Evolutionary conservation across 2,329 filamentous ascomycete genomes (phyloP), one percentile per base, ranked within the genome.

Genomic region (Penicillium sp.): DNA sequence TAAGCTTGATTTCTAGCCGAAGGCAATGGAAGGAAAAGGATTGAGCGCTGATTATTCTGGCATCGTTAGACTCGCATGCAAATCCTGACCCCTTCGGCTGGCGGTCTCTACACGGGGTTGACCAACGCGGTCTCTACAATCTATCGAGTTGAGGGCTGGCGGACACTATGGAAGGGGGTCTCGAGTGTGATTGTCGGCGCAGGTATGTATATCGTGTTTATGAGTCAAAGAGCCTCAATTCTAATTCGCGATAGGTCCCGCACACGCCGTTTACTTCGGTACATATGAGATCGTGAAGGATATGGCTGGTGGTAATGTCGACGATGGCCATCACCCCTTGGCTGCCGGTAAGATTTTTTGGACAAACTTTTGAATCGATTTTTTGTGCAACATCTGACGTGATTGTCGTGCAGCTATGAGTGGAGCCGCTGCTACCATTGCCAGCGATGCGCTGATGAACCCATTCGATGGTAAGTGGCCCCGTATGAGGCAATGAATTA

Each of bases 271-370:
- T 56, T 97, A 99, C 75, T 99, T 99, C 76, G 93, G 92, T 53
- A 97, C 94, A 38, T 99, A 97, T 74, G 94, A 99, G 79, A 86
- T 90, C 57, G 92, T 97, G 60, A 99, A 99, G 81, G 92, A 99
- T 69, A 78, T 92, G 42, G 94, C 96, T 80, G 94, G 94, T 56
- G 94, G 93, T 45, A 97, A 97, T 72, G 86, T 88, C 70, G 86
- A 84, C 51, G 74, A 82, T 56, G 91, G 90, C 58, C 93, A 99
- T 72, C 93, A 99, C 72, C 93, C 93, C 30, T 79, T 97, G 53
- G 94, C 94, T 75, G 92, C 93, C 70, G 91, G 91, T 96, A 79
- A 75, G 83, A 69, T 17, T 17, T 22, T 14, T 42, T 46, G 11
- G n/a, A 30, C 9, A 12, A 12, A 12, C 16, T 33, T 22, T 25